Base-by-base conservation (phyloP, 2,329 filamentous ascomycete species). In the Thielaviopsis cerberus region DNA sequence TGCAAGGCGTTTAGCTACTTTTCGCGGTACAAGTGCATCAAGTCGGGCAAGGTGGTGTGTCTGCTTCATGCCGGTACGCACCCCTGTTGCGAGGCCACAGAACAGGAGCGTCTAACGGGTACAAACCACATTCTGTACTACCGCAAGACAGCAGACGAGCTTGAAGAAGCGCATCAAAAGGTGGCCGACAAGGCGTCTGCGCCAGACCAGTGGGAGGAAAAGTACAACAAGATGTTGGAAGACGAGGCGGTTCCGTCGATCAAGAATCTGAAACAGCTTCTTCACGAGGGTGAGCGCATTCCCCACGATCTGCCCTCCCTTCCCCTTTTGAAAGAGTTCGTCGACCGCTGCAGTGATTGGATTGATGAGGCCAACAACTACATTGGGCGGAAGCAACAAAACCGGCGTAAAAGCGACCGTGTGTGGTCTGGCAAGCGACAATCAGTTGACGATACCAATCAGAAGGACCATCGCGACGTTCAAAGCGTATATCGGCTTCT, bases 321-420 rank as follows among this genome's bases (percentile, higher is more conserved):
- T 62, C 79, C 85, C 65, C 80, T 87, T 64, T 77, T 98, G 64
- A 86, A 83, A 71, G 80, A 84, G 63, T 98, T 94, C 72, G 92
- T 98, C 69, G 89, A 95, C 65, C 85, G 88, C 66, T 97, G 92
- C 74, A 94, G 95, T 70, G 89, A 94, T 68, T 96, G 94, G 86
- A 88, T 96, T 62, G 92, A 97, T 66, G 91, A 97, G 72, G 92
- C 92, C 63, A 92, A 88, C 66, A 90, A 86, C 67, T 98, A 94
- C 74, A 95, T 90, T 66, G 90, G 92, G 60, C 86, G 92, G 64
- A 98, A 98, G 73, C 91, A 96, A 73, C 91, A 96, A 71, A 94
- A 94, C 67, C 86, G 92, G 62, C 88, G 91, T 62, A 97, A 97
- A 72, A 94, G 86, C 69, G 91, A 96, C 66, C 92, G 88, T 67